Conservation (phyloP, 306 rosid species). For the Trifolium subterraneum region DNA sequence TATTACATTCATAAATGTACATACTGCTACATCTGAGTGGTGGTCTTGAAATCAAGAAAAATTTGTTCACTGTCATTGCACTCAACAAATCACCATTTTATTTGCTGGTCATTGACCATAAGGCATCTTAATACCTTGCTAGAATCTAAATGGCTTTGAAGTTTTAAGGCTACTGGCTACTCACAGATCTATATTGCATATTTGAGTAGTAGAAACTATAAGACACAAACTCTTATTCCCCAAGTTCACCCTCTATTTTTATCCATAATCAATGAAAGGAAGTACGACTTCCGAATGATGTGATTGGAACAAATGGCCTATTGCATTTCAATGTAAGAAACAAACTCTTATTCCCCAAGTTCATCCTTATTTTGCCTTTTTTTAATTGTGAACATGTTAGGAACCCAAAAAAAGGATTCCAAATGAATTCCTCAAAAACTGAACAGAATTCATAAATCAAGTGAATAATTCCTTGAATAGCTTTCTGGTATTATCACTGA, state of each 20-base stretch:
- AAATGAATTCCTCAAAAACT: not conserved
- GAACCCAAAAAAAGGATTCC: not conserved
- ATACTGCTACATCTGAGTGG: slow-evolving; percentile 9
- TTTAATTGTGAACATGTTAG: not conserved
- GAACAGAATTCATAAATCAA: not conserved
- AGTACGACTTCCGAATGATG: slow-evolving; percentile 15
- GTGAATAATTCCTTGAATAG: not conserved
- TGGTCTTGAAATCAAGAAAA: slow-evolving; percentile 13
- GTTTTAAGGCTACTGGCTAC: slow-evolving; percentile 3
- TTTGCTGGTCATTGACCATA: slow-evolving; percentile 16
- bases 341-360: slow-evolving; percentile 4
- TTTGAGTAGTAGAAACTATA: slow-evolving; percentile 12
- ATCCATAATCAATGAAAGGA: slow-evolving; percentile 23
- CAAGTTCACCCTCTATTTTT: not conserved
- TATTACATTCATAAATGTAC: not conserved
- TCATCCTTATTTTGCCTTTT: not conserved
- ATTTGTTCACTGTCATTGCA: slow-evolving; percentile 14
- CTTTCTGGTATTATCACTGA: not conserved
- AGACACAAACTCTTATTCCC: not conserved
- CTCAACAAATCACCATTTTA: not conserved
- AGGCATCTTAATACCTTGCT: not conserved
- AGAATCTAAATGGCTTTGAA: slow-evolving; percentile 13
- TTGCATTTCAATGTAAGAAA: not conserved
- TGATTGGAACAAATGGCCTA: not conserved
- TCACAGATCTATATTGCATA: slow-evolving; percentile 19